phyloP scores from a whole-genome alignment of 768 basidiomycete species.

The Kwoniella sp. region DNA sequence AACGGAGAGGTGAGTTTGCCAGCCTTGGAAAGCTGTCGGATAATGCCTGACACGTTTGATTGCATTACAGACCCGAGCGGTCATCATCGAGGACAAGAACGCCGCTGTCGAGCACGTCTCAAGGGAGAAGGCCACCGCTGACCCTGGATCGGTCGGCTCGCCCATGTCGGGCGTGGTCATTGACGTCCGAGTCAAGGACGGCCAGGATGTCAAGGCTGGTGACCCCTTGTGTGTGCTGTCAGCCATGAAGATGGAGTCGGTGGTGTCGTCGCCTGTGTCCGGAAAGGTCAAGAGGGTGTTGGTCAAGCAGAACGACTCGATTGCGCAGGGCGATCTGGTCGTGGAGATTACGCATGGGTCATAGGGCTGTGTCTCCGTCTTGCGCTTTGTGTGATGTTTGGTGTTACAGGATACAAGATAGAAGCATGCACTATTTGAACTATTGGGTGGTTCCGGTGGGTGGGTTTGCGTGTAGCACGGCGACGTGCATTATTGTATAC shows the following conservation, averaged over 20 bases:
- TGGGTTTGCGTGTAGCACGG: too few relatives aligned
- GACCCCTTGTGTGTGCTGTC: conserved; percentile 92
- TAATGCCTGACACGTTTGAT: not conserved
- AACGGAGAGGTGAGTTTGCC: conserved; percentile 85
- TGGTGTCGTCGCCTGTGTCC: conserved; percentile 91
- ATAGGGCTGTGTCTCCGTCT: too few relatives aligned
- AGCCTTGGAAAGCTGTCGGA: conserved; percentile 48
- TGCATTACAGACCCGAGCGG: conserved; percentile 67
- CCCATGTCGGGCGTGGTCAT: conserved; percentile 94
- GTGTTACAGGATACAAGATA: too few relatives aligned
- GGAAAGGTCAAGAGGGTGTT: conserved; percentile 92
- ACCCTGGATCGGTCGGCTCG: conserved; percentile 95
- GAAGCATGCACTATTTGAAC: too few relatives aligned
- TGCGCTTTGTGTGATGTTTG: too few relatives aligned
- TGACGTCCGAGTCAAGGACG: conserved; percentile 96
- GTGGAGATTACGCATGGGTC: conserved; percentile 72
- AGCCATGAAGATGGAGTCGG: conserved; percentile 99
- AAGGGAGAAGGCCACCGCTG: conserved; percentile 86
- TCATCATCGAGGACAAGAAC: conserved; percentile 91
- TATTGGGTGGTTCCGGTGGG: too few relatives aligned
- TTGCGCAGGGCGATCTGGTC: conserved; percentile 86
- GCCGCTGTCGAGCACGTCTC: conserved; percentile 93
- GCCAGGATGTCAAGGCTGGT: conserved; percentile 95
- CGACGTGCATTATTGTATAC: too few relatives aligned
- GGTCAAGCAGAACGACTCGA: conserved; percentile 88